A percentile compares a stretch with the other conserved stretches of the same genome.
Evolutionary conservation across 2,329 filamentous ascomycete genomes (phyloP).

Genomic region (Neocatenulostroma microsporum): DNA sequence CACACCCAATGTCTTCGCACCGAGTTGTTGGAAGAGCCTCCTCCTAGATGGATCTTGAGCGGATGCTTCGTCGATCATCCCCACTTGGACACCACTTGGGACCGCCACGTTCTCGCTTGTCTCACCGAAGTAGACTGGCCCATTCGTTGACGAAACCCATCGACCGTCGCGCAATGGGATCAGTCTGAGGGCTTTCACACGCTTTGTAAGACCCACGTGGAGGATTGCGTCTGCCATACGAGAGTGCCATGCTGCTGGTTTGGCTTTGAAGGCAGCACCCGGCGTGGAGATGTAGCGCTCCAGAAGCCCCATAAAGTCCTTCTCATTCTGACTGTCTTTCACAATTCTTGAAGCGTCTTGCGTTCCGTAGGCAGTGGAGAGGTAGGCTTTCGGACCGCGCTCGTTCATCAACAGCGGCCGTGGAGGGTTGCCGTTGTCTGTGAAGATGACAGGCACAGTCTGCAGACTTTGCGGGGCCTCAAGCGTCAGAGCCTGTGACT

Average conservation of each 20-base stretch:
- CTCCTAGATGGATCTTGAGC: not conserved
- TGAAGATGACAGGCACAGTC: not conserved
- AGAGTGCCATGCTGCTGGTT: constrained; percentile 7
- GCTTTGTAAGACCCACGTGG: not conserved
- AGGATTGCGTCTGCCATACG: constrained; percentile 5
- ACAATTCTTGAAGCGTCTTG: not conserved
- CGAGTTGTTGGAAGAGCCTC: constrained; percentile 1
- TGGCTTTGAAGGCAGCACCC: not conserved
- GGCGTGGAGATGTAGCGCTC: not conserved
- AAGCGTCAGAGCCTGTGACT: not conserved
- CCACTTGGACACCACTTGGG: constrained; percentile 9
- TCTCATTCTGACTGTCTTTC: not conserved
- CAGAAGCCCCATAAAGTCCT: not conserved
- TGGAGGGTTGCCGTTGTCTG: not conserved
- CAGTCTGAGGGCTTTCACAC: constrained; percentile 3
- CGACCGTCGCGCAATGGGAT: constrained; percentile 8
- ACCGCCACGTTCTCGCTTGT: constrained; percentile 3
- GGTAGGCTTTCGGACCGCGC: not conserved
- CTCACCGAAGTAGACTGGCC: constrained; percentile 10
- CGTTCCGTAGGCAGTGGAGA: not conserved
- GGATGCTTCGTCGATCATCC: constrained; percentile 5
- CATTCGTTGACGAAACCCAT: constrained; percentile 5
- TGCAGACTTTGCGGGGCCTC: not conserved
- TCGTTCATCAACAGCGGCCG: not conserved
- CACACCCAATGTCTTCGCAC: not conserved